Percentiles rank a stretch among this genome's conserved stretches.
These are phyloP conservation scores for Kurtzmaniella quercitrusa DNA, from an alignment of 1,139 yeast genomes.

Conservation along the genomic window DNA sequence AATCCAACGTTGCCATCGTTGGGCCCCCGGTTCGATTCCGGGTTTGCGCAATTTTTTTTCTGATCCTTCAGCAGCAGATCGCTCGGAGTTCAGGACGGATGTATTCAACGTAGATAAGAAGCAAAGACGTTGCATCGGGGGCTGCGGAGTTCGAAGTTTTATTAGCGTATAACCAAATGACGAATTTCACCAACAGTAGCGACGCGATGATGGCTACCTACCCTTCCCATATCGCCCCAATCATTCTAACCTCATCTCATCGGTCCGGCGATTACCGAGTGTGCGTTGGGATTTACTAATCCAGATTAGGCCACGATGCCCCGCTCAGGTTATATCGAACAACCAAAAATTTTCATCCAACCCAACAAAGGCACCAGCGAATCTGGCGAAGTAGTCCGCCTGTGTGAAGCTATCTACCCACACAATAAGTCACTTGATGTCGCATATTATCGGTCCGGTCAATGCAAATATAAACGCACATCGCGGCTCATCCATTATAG, in stretches of 20 bases:
- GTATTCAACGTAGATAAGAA: background rate
- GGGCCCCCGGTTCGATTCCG: conserved; percentile 9
- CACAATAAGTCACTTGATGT: too few species aligned
- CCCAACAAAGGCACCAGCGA: too few species aligned
- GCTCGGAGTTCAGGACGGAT: background rate
- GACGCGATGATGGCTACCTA: background rate
- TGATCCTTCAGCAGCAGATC: too few species aligned
- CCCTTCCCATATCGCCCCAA: background rate
- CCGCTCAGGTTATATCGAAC: background rate
- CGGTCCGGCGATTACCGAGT: background rate
- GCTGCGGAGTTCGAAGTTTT: background rate
- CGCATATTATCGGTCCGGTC: too few species aligned
- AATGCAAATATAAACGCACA: too few species aligned
- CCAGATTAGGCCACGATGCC: background rate
- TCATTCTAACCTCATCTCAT: background rate
- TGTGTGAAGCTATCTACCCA: too few species aligned
- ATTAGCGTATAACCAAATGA: background rate
- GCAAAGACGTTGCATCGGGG: background rate
- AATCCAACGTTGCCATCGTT: conserved; percentile 8
- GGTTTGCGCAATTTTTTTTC: conserved; percentile 7
- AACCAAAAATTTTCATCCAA: background rate
- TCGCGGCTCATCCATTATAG: background rate
- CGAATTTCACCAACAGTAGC: background rate
- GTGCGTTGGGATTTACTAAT: background rate
- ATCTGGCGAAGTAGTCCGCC: too few species aligned